Percentiles rank a stretch among this genome's conserved stretches.
phyloP scores from a whole-genome alignment of 768 basidiomycete genomes.

The Amanita thiersii region DNA sequence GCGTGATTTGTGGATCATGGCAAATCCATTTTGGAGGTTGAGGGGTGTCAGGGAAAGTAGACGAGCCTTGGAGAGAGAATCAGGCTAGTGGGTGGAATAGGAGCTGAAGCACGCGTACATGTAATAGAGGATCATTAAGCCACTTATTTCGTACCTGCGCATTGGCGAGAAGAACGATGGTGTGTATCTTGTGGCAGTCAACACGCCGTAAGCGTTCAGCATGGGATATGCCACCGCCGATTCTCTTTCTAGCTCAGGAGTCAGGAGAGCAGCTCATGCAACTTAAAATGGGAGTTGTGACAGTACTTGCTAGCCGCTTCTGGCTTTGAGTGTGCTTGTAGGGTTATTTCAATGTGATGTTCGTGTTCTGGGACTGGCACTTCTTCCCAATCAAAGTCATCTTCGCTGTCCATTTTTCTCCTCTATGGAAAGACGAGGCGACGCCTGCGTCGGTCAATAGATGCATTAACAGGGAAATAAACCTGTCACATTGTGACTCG shows the following conservation, averaged over 20 bases:
- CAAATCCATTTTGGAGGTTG: slow-evolving; percentile 71
- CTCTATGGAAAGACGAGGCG: slow-evolving; percentile 7
- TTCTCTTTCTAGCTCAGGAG: slow-evolving; percentile 25
- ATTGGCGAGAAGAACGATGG: slow-evolving; percentile 70
- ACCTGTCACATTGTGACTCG: slow-evolving; percentile 2
- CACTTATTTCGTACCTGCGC: slow-evolving; percentile 72
- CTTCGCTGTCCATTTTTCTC: slow-evolving; percentile 38
- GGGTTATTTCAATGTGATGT: slow-evolving; percentile 62
- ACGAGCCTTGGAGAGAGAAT: slow-evolving; percentile 75
- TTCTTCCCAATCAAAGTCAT: slow-evolving; percentile 80
- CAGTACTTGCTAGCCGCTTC: slow-evolving; percentile 38
- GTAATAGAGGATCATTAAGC: slow-evolving; percentile 76
- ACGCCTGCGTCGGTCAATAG: not conserved
- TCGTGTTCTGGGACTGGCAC: slow-evolving; percentile 50
- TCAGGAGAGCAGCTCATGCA: slow-evolving; percentile 8
- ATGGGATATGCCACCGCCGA: slow-evolving; percentile 37
- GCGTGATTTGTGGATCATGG: slow-evolving; percentile 70
- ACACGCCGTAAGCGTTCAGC: slow-evolving; percentile 70
- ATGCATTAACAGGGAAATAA: too few relatives aligned
- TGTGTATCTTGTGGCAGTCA: slow-evolving; percentile 85
- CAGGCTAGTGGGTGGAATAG: slow-evolving; percentile 3
- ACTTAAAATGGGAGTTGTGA: slow-evolving; percentile 7
- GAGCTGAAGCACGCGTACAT: slow-evolving; percentile 38
- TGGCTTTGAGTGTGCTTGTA: slow-evolving; percentile 37
- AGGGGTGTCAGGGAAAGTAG: slow-evolving; percentile 83